Evolutionary conservation across 495 filamentous ascomycete genomes (phyloP).

Genomic region (Daldinia bambusicola): DNA sequence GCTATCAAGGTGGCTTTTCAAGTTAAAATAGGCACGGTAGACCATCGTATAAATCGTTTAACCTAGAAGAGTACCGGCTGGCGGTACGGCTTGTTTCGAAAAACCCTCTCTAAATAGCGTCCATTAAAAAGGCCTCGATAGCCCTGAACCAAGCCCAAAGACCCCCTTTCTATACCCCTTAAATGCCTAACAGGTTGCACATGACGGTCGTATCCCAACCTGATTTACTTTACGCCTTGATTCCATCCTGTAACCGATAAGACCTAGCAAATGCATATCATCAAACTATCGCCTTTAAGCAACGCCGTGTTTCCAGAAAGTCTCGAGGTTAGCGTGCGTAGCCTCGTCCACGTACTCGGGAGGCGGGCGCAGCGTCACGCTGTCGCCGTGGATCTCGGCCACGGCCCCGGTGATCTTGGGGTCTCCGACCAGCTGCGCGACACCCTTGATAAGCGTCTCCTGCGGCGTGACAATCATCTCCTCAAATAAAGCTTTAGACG

Average conservation of each 20-base stretch:
- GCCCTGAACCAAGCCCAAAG: neutral
- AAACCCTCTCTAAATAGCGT: neutral
- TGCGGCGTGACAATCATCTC: conserved; percentile 66
- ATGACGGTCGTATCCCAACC: neutral
- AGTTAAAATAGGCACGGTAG: too few relatives aligned
- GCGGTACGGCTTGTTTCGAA: neutral
- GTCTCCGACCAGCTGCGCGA: conserved; percentile 57
- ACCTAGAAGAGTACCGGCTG: too few relatives aligned
- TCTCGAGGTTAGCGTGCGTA: conserved; percentile 60
- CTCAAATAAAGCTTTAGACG: conserved; percentile 56
- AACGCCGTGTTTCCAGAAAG: conserved; percentile 35
- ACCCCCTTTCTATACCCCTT: neutral
- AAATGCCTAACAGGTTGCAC: neutral
- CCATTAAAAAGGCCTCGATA: neutral
- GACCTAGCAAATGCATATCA: conserved; percentile 5
- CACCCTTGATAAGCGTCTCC: conserved; percentile 58
- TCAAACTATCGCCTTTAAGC: conserved; percentile 18
- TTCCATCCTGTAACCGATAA: neutral
- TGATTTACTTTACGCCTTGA: too few relatives aligned
- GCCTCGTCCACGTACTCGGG: conserved; percentile 64
- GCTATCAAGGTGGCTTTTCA: too few relatives aligned
- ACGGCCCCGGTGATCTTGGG: conserved; percentile 56
- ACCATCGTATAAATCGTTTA: too few relatives aligned
- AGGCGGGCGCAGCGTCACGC: conserved; percentile 60
- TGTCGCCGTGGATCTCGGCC: conserved; percentile 65